Base-by-base conservation (phyloP, 768 basidiomycete genomes). In the Kwoniella dejecticola region DNA sequence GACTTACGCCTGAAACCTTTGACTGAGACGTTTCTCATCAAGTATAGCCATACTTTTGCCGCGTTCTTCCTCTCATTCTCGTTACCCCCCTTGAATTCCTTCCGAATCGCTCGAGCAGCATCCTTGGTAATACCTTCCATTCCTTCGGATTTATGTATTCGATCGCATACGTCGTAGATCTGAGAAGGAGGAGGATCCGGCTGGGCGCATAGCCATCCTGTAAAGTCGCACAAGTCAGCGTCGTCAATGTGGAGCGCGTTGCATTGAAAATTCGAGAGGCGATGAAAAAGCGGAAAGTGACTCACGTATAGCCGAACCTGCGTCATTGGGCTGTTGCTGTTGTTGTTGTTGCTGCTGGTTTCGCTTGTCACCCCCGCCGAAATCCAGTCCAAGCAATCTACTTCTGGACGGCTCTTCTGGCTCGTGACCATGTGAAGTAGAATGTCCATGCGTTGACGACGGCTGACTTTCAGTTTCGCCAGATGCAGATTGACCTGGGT, bases 81-180 rank as follows among this genome's bases (percentile, higher is more conserved):
- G 41, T 63, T 62, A 12, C 70, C 77, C 44, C 71, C 52, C 86
- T 92, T 92, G 83, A 96, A 90, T 76, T 91, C 91, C 42, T 87
- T 84, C 49, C 91, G 81, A 44, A 94, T 81, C 1, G 91, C 89
- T 54, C 86, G 86, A 5, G 88, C 86, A 0, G 91, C 90, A 72
- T 93, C 92, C 74, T 89, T 92, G 10, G 90, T 89, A 54, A 86
- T 86, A 8, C 79, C 74, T 57, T 92, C 89, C 68, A 72, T 88
- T 1, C 84, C 78, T 12, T 63, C 52, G 7, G 75, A 75, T 23
- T 70, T 66, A 0, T 89, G 89, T 3, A 89, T 89, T 31, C 89
- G 82, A 55, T 95, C 91, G 70, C 89, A 92, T 15, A 93, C 89
- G 55, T 91, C 90, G 50, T 91, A 82, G 0, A 93, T 88, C 29